Evolutionary conservation across 2,329 filamentous ascomycete genomes (phyloP), one percentile per base, ranked within the genome.

Genomic region (Phialophora chinensis): DNA sequence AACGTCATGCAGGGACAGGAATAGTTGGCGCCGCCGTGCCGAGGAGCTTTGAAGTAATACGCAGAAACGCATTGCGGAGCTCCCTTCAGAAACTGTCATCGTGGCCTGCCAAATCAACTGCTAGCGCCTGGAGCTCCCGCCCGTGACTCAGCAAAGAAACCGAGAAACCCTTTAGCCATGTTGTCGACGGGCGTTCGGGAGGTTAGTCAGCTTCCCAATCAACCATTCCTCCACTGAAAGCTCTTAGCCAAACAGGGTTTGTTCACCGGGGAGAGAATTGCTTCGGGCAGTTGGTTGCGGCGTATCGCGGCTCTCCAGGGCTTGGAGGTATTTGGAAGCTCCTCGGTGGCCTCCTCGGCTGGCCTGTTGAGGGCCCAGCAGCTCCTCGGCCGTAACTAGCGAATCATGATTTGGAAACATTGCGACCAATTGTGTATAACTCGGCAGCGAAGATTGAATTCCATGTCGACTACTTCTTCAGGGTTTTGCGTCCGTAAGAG

Each of bases 41-140:
- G 25, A 20, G 57, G 42, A 33, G 42, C 27, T 35, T 50, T 35
- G 12, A 42, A 60, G 62, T 25, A 60, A 56, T 25, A 35, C 29
- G 62, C 20, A 23, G 20, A 50, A n/a, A 42, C 44, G 44, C 11
- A 59, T 42, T 25, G 23, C 23, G 23, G 23, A 25, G 23, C 23
- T 25, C 23, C 23, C 23, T 50, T 29, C 20, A 23, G 55, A 57
- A 61, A 65, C 63, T 65, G 57, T 62, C 63, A 65, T 61, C 25
- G 35, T 52, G 35, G 2, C 42, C 38, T 31, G 27, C n/a, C 25
- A 49, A 29, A 42, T 31, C 31, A 52, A 38, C 7, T 35, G n/a
- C 52, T 12, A 23, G 29, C 12, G 25, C 49, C 25, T 29, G 20
- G 12, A 52, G 20, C 20, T 52, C 25, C n/a, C 20, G 20, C 23